Evolutionary conservation across 495 filamentous ascomycete species (phyloP).

Genomic region (Penicillium roqueforti): DNA sequence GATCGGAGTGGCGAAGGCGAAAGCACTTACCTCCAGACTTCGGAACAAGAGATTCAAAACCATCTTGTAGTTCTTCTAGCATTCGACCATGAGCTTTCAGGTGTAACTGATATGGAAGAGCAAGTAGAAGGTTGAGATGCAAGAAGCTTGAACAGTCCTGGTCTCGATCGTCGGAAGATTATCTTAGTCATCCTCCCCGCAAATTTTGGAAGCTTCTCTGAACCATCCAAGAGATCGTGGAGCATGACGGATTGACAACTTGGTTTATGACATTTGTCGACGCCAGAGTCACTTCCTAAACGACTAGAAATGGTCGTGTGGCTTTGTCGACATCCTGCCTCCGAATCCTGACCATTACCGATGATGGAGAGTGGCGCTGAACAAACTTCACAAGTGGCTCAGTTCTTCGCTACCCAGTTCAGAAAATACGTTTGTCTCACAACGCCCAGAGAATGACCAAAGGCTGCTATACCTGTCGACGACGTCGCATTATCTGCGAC

Average conservation of each 20-base stretch:
- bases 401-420: conserved; percentile 12
- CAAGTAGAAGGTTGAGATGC: background rate
- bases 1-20: background rate
- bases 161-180: conserved; percentile 1
- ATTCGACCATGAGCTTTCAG: background rate
- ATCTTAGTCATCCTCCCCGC: conserved; percentile 6
- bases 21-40: conserved; percentile 20
- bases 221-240: background rate
- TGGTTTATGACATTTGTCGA: background rate
- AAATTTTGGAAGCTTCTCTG: conserved; percentile 6
- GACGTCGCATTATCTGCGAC: conserved; percentile 53
- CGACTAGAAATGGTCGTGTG: conserved; percentile 16
- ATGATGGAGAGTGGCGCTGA: conserved; percentile 27
- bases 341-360: conserved; percentile 14
- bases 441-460: conserved; percentile 38
- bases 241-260: background rate
- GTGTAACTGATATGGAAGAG: background rate
- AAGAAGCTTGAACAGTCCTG: background rate
- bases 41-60: conserved; percentile 19
- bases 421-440: conserved; percentile 12
- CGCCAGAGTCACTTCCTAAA: background rate
- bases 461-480: conserved; percentile 49
- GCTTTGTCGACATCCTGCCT: conserved; percentile 1
- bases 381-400: conserved; percentile 15
- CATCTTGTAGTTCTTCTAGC: conserved; percentile 12